Conservation (phyloP, 257 asterid species). For the Lycium barbarum region DNA sequence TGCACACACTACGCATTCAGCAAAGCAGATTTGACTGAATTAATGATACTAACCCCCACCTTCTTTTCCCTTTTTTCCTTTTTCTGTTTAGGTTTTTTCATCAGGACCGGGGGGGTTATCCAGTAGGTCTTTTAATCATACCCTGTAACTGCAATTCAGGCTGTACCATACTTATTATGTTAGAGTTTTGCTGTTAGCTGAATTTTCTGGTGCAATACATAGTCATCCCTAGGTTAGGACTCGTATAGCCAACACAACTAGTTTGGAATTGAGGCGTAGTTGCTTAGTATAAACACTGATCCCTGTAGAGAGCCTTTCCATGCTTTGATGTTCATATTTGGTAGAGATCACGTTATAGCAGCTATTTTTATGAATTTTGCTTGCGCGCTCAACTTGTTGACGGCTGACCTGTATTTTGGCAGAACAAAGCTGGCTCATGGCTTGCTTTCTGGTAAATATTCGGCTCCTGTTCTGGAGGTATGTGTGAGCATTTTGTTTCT, state of each 20-base stretch:
- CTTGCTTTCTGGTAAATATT: slow-evolving; percentile 92
- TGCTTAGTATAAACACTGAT: neutral
- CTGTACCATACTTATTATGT: neutral
- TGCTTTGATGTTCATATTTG: neutral
- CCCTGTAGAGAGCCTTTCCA: neutral
- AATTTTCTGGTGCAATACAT: slow-evolving; percentile 8
- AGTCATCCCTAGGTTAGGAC: neutral
- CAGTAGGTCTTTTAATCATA: neutral
- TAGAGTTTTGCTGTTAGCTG: slow-evolving; percentile 6
- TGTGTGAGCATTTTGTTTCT: slow-evolving; percentile 18
- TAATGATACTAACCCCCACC: neutral
- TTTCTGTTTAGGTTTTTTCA: neutral
- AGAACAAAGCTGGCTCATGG: slow-evolving; percentile 97
- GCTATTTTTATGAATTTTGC: neutral
- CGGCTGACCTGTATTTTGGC: slow-evolving; percentile 38
- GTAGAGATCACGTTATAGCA: neutral
- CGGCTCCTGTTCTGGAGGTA: slow-evolving; percentile 78
- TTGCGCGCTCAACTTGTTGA: slow-evolving; percentile 28
- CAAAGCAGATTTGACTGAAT: neutral
- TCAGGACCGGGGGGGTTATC: neutral
- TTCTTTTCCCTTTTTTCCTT: neutral
- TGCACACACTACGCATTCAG: slow-evolving; percentile 15
- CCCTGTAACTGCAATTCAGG: slow-evolving; percentile 5
- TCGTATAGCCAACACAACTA: neutral
- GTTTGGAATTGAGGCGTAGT: neutral